Conservation (phyloP, 192 early-diverging fungal genomes). For the Dissophora globulifera region DNA sequence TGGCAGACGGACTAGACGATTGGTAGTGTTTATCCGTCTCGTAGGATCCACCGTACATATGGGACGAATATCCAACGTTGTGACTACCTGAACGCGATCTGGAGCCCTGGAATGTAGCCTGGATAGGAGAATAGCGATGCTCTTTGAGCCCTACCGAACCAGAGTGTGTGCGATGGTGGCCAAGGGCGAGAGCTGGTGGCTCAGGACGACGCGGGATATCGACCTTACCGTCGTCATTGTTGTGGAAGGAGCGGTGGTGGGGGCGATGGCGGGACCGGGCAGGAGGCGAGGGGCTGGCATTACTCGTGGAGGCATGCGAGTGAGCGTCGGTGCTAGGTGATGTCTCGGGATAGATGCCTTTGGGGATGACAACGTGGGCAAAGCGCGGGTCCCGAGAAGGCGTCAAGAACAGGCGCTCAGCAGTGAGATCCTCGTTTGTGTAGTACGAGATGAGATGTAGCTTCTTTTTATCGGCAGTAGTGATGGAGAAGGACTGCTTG, state of each 20-base stretch:
- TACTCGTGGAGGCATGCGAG: constrained; percentile 22
- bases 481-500: constrained; percentile 90
- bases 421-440: constrained; percentile 79
- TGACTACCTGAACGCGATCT: constrained; percentile 33
- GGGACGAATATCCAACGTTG: constrained; percentile 9
- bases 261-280: constrained; percentile 44
- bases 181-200: background rate
- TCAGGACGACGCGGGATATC: constrained; percentile 13
- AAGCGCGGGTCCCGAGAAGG: constrained; percentile 76
- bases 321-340: constrained; percentile 26
- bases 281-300: constrained; percentile 40
- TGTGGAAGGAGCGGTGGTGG: constrained; percentile 42
- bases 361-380: constrained; percentile 74
- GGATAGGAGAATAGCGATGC: constrained; percentile 45
- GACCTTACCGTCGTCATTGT: constrained; percentile 7
- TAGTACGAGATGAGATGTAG: constrained; percentile 94
- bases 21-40: constrained; percentile 34
- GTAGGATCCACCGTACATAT: constrained; percentile 13
- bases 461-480: constrained; percentile 80
- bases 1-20: constrained; percentile 30
- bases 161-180: constrained; percentile 40
- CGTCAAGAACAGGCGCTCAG: constrained; percentile 67
- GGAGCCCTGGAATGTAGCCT: constrained; percentile 5
- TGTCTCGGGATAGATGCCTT: constrained; percentile 87
- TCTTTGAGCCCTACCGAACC: constrained; percentile 14